Evolutionary conservation across 306 rosid species (phyloP), one percentile per base, ranked within the genome.

Genomic region (Mimosa bimucronata): DNA sequence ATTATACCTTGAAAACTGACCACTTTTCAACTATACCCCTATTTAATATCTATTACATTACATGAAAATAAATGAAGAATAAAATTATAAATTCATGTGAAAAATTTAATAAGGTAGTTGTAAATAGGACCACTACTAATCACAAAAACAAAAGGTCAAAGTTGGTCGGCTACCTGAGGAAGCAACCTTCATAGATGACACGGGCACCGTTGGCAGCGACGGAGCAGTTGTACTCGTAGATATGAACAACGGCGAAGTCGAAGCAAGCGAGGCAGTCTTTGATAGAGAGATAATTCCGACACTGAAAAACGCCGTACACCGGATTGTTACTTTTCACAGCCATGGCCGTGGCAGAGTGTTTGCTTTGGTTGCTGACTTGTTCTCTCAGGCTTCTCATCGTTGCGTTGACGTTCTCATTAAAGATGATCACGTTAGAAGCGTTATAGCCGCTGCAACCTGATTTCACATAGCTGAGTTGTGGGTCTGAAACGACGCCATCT

Each of bases 181-280:
- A 85, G 87, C 97, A 91, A 2, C 91, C 97, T 5, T 91, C 90
- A n/a, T 86, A 89, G 78, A 88, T 65, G 77, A 87, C 44, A 5
- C 96, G 90, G 10, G 89, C 96, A 6, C 96, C 96, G 50, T 83
- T 89, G 67, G 82, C 74, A 12, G 37, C 67, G 40, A 77, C 74
- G 1, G 89, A 89, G 80, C 91, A 87, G 73, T 84, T 89, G n/a
- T 85, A 34, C 5, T 34, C 23, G 6, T 58, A 88, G 13, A 90
- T 88, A 57, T 81, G 76, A n/a, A 81, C 34, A 5, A 61, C 57
- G 5, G 93, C 90, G 1, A 69, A 57, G 19, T 74, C 2, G 58
- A 87, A 84, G 83, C 96, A 91, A 53, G 74, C 73, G 1, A 82
- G 19, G 30, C 95, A 91, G 50, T 91, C 92, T 1, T 74, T 70